Percentiles rank a stretch among this genome's conserved stretches.
Conservation (phyloP, 148 eudicot genomes). For the Beta vulgaris region DNA sequence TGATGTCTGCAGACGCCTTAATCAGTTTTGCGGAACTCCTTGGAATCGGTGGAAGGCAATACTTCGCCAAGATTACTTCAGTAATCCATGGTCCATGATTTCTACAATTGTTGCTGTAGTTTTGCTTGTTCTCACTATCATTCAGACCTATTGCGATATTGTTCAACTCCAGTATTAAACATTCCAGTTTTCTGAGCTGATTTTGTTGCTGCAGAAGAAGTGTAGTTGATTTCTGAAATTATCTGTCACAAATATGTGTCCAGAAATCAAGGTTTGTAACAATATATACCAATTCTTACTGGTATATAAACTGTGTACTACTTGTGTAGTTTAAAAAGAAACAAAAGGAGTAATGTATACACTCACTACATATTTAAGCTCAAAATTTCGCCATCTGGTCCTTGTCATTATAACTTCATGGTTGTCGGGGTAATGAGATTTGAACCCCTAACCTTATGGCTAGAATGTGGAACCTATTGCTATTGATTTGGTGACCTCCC, state of each 20-base stretch:
- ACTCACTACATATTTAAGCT: neutral
- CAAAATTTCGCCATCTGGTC: no score
- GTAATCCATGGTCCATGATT: constrained; percentile 41
- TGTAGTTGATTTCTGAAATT: neutral
- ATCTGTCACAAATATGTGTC: neutral
- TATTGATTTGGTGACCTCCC: no score
- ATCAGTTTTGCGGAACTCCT: constrained; percentile 24
- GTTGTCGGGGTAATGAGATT: no score
- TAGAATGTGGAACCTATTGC: no score
- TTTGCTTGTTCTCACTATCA: constrained; percentile 33
- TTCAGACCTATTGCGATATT: constrained; percentile 39
- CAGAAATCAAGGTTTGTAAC: neutral
- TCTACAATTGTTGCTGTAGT: constrained; percentile 34
- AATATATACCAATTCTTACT: neutral
- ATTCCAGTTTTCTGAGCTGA: neutral
- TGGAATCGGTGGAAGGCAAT: constrained; percentile 43
- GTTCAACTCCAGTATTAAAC: constrained; percentile 22
- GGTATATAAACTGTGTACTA: neutral
- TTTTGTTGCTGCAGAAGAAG: neutral
- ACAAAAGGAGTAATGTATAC: no score
- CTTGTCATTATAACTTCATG: no score
- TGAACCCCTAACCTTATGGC: no score
- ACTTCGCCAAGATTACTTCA: constrained; percentile 38
- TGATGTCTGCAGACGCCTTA: constrained; percentile 27
- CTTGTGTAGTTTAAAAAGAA: neutral